Evolutionary conservation across 306 rosid genomes (phyloP).

Genomic region (Prunus campanulata): DNA sequence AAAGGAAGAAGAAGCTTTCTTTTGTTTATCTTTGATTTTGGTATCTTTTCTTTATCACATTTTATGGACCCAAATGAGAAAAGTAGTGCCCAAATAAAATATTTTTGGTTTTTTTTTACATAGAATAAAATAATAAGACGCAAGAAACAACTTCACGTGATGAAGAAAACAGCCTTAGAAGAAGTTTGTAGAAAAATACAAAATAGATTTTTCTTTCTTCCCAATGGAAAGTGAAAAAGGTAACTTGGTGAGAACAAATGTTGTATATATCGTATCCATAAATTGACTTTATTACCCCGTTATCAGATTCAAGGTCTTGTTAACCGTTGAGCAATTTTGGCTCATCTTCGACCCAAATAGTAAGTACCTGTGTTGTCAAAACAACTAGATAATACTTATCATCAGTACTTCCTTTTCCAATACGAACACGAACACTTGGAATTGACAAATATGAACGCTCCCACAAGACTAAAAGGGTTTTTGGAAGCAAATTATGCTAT

Average conservation of each 20-base stretch:
- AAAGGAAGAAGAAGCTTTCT: not conserved
- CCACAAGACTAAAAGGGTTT: not conserved
- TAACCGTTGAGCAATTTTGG: slow-evolving; percentile 1
- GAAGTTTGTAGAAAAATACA: not conserved
- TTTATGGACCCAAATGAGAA: slow-evolving; percentile 10
- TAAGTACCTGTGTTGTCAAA: not conserved
- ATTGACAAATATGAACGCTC: too few species aligned
- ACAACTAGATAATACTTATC: not conserved
- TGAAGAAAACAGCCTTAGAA: not conserved
- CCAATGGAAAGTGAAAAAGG: not conserved
- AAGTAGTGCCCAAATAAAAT: slow-evolving; percentile 6
- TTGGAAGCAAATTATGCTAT: not conserved
- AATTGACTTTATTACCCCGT: slow-evolving; percentile 7
- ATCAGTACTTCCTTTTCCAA: not conserved
- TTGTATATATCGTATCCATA: not conserved
- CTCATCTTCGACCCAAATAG: not conserved
- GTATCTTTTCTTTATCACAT: slow-evolving; percentile 1
- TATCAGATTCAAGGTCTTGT: not conserved
- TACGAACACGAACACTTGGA: not conserved
- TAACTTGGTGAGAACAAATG: not conserved
- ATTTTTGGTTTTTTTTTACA: not conserved
- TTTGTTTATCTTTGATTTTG: slow-evolving; percentile 9
- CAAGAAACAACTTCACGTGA: slow-evolving; percentile 57
- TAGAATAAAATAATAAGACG: not conserved
- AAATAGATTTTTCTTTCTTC: not conserved